Base-by-base conservation (phyloP, 306 rosid genomes). In the Glycine soja region DNA sequence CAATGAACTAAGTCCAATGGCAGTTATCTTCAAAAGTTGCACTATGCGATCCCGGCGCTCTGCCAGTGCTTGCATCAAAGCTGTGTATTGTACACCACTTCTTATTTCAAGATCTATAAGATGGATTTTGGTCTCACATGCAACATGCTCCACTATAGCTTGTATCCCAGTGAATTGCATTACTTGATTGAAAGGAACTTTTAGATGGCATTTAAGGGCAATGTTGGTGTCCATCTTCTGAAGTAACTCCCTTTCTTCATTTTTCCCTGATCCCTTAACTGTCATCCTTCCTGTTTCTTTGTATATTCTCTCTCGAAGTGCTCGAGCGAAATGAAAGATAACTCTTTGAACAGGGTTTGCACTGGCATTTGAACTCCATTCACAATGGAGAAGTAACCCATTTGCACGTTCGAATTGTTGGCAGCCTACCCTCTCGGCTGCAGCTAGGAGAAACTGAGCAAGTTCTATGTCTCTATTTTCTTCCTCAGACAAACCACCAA, bases 391-490 rank as follows among this genome's bases (percentile, higher is more conserved):
- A 64, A 94, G 97, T 58, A 94, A 69, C 53, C 77, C 80, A 24
- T 80, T 86, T 0, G 97, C 98, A 4, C 90, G 87, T 13, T 89
- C 95, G 14, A 57, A 90, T 82, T 94, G 91, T 36, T 86, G 86
- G 78, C 75, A 84, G n/a, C 90, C 81, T 16, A 92, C 92, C 51
- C 78, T 92, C 83, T 94, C 95, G 11, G 95, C 97, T 24, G 92
- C 92, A 58, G 91, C 87, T 46, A 91, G 84, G 30, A 94, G 91
- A 38, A 85, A 45, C 74, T 94, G 95, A 18, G 85, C 91, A 59
- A 95, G 98, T 65, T 89, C 97, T 32, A 90, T 82, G 4, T 92
- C 98, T 83, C 80, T 74, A 19, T 66, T 83, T 72, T 92, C 92
- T 50, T 89, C 90, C 38, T 88, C 87, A 0, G 91, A 87, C 11